These are phyloP conservation scores for Reutealis trisperma DNA, from an alignment of 345 rosid species.

Conservation along the genomic window DNA sequence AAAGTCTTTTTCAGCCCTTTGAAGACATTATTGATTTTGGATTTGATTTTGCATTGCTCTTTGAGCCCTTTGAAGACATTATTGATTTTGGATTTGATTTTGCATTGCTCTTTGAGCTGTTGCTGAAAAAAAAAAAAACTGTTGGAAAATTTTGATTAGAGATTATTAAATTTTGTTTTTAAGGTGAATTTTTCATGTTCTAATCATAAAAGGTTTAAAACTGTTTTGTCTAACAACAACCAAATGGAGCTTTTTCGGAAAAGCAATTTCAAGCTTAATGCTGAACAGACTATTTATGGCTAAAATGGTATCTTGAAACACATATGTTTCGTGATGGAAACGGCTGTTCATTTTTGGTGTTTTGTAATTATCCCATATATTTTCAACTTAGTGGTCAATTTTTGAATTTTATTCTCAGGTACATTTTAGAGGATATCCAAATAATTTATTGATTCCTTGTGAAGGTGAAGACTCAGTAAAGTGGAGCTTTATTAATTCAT, in stretches of 20 bases:
- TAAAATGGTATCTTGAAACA: background rate
- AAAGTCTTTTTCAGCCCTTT: background rate
- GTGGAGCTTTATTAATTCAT: conserved; percentile 90
- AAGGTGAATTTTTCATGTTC: too few species aligned
- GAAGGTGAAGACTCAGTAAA: conserved; percentile 92
- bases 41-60: background rate
- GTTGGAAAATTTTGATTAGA: too few species aligned
- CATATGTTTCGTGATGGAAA: background rate
- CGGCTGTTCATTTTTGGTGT: background rate
- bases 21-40: background rate
- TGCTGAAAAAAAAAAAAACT: too few species aligned
- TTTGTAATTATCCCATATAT: background rate
- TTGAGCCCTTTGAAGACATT: background rate
- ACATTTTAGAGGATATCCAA: conserved; percentile 94
- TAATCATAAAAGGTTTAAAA: too few species aligned
- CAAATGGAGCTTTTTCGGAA: too few species aligned
- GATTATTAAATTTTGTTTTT: too few species aligned
- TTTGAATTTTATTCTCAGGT: conserved; percentile 49
- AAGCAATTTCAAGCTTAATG: too few species aligned
- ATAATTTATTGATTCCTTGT: conserved; percentile 68
- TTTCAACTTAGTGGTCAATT: background rate
- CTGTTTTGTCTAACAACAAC: too few species aligned
- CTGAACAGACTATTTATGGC: background rate
- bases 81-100: too few species aligned
- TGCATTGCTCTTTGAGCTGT: too few species aligned